phyloP scores from a whole-genome alignment of 352 stramenopile species.

The Globisporangium rhizosaccharum region DNA sequence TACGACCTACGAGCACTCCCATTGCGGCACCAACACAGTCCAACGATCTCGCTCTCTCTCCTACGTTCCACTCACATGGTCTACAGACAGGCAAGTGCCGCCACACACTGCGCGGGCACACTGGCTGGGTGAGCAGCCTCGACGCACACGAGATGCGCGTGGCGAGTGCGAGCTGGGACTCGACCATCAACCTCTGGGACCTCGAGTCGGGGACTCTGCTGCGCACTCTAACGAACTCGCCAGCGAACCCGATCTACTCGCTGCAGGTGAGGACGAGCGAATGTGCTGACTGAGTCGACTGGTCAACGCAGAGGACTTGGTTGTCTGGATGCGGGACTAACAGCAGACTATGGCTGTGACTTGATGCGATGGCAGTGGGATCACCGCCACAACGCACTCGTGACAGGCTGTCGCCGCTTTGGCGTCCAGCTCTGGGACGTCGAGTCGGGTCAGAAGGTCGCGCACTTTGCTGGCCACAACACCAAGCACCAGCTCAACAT shows the following conservation, averaged over 20 bases:
- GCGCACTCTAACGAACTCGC: slow-evolving; percentile 15
- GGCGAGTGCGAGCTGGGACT: slow-evolving; percentile 18
- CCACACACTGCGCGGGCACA: slow-evolving; percentile 21
- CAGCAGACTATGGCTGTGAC: not conserved
- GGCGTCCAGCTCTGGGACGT: slow-evolving; percentile 24
- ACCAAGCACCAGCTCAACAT: slow-evolving; percentile 24
- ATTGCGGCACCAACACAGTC: not conserved
- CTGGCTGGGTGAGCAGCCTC: slow-evolving; percentile 21
- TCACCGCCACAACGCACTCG: slow-evolving; percentile 8
- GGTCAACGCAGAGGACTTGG: no score
- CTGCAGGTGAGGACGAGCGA: slow-evolving; percentile 13
- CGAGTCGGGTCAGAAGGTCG: slow-evolving; percentile 16
- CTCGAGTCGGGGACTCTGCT: slow-evolving; percentile 13
- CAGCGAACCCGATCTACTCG: slow-evolving; percentile 24
- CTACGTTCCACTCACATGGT: not conserved
- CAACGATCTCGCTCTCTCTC: not conserved
- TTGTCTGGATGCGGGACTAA: not conserved
- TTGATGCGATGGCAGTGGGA: slow-evolving; percentile 16
- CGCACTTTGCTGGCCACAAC: slow-evolving; percentile 17
- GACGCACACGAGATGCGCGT: slow-evolving; percentile 5
- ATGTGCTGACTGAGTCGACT: no score
- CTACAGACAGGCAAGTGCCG: slow-evolving; percentile 18
- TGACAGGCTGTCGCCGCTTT: slow-evolving; percentile 17
- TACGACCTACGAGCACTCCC: not conserved
- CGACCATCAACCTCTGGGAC: slow-evolving; percentile 22